Evolutionary conservation across 2,329 filamentous ascomycete species (phyloP).

Genomic region (Fusarium luffae): DNA sequence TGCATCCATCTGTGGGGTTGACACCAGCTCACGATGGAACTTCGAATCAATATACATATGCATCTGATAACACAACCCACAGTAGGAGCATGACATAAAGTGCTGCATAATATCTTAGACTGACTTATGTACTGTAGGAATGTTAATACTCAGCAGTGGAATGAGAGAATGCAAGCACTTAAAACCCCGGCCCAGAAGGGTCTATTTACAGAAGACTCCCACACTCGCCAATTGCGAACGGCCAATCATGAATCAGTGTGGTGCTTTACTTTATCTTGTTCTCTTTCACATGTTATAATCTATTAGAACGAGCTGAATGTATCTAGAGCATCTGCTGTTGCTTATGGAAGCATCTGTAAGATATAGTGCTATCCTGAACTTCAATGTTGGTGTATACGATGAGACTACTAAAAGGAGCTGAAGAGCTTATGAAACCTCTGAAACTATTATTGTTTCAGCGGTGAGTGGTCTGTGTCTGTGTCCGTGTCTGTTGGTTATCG

Average conservation of each 20-base stretch:
- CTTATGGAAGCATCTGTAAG: background rate
- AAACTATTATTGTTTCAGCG: constrained; percentile 10
- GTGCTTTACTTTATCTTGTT: constrained; percentile 19
- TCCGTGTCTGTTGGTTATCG: background rate
- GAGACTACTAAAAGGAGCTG: background rate
- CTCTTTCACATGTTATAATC: background rate
- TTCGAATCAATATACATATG: background rate
- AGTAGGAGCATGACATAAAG: background rate
- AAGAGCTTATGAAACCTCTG: constrained; percentile 4
- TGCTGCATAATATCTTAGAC: background rate
- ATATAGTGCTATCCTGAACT: background rate
- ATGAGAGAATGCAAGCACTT: constrained; percentile 43
- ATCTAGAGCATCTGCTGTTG: background rate
- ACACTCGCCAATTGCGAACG: constrained; percentile 11
- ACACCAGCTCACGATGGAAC: background rate
- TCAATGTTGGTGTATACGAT: background rate
- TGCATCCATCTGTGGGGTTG: background rate
- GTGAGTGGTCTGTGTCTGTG: background rate
- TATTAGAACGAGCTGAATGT: background rate
- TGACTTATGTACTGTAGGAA: background rate
- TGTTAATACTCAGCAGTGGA: constrained; percentile 1
- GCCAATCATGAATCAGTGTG: constrained; percentile 32
- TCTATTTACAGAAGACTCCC: constrained; percentile 30
- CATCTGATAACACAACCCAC: background rate
- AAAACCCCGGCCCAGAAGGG: constrained; percentile 40